phyloP scores from a whole-genome alignment of 805 yeast genomes.

The Kuraishia hungarica region DNA sequence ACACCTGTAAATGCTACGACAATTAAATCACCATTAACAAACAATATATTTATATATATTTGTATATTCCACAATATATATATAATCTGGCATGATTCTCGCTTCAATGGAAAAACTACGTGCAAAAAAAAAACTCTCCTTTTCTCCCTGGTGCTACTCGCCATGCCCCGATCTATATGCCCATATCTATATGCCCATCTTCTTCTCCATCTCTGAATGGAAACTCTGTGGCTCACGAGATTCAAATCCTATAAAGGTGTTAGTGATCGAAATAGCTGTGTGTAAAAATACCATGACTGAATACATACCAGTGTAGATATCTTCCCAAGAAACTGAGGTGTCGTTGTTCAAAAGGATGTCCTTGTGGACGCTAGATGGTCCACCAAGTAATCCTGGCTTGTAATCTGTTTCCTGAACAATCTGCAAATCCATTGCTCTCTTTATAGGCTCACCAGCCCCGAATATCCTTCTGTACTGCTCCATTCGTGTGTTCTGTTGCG shows the following conservation, averaged over 20 bases:
- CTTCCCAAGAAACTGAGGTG: slow-evolving; percentile 85
- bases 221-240: slow-evolving; percentile 36
- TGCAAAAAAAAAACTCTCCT: too few species aligned
- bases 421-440: slow-evolving; percentile 80
- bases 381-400: slow-evolving; percentile 57
- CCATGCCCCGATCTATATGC: slow-evolving; percentile 33
- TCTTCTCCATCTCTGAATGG: slow-evolving; percentile 68
- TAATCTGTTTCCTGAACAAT: slow-evolving; percentile 64
- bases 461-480: slow-evolving; percentile 76
- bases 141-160: too few species aligned
- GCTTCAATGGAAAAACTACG: too few species aligned
- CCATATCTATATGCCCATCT: slow-evolving; percentile 45
- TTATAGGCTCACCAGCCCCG: slow-evolving; percentile 92
- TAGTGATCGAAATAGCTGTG: slow-evolving; percentile 4
- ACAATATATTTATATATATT: too few species aligned
- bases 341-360: slow-evolving; percentile 80
- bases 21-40: too few species aligned
- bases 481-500: slow-evolving; percentile 59
- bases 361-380: slow-evolving; percentile 49
- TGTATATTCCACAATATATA: not conserved
- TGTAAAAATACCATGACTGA: not conserved
- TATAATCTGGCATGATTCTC: too few species aligned
- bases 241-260: slow-evolving; percentile 26
- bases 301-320: slow-evolving; percentile 53
- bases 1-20: not conserved